A percentile compares a stretch with the other conserved stretches of the same genome.
Evolutionary conservation across 2,329 filamentous ascomycete species (phyloP).

Genomic region (Neofusicoccum laricinum): DNA sequence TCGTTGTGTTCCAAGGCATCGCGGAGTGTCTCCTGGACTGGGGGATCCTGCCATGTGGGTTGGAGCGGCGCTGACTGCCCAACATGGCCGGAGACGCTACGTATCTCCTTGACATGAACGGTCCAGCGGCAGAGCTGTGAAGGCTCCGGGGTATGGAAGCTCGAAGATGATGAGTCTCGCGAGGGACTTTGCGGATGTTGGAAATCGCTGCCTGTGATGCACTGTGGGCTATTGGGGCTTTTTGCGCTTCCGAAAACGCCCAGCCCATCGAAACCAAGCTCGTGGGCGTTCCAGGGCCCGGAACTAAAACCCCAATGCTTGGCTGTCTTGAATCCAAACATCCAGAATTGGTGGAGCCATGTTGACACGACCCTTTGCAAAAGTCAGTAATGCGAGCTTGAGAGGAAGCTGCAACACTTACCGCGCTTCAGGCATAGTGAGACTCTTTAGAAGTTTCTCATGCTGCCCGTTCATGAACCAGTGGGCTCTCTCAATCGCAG

Average conservation of each 20-base stretch:
- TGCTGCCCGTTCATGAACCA: constrained; percentile 27
- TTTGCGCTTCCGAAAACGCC: too few relatives aligned
- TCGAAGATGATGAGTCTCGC: too few relatives aligned
- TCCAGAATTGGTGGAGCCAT: constrained; percentile 36
- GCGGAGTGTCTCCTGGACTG: constrained; percentile 19
- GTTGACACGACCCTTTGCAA: constrained; percentile 22
- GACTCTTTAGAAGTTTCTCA: constrained; percentile 24
- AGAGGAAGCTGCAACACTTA: too few relatives aligned
- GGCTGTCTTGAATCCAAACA: constrained; percentile 29
- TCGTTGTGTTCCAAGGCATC: constrained; percentile 23
- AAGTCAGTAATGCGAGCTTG: background rate
- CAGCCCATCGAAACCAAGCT: constrained; percentile 15
- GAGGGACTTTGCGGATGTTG: too few relatives aligned
- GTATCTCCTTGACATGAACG: background rate
- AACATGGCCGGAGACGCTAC: too few relatives aligned
- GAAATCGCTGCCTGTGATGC: too few relatives aligned
- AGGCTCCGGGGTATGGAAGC: background rate
- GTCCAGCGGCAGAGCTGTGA: background rate
- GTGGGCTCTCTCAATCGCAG: constrained; percentile 25
- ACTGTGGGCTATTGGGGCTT: too few relatives aligned
- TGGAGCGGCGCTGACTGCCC: background rate
- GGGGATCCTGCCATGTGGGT: background rate
- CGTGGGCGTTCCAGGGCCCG: constrained; percentile 12
- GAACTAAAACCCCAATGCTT: constrained; percentile 29
- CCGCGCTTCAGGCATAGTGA: constrained; percentile 19